Percentiles rank a stretch among this genome's conserved stretches.
These are phyloP conservation scores for Candida maris DNA, from an alignment of 805 yeast species.

Conservation along the genomic window DNA sequence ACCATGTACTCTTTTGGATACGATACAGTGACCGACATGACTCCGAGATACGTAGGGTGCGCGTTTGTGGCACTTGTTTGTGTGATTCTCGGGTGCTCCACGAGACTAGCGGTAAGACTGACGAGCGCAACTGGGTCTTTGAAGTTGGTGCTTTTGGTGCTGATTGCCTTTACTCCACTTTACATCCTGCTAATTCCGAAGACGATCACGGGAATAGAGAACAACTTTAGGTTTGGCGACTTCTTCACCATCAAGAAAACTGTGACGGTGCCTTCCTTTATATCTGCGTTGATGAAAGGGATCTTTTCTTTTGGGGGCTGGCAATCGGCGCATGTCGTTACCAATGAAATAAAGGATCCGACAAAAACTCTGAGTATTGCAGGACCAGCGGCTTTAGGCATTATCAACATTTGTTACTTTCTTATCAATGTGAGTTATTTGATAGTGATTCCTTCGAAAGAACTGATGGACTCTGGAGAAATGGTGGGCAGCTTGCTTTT, in stretches of 20 bases:
- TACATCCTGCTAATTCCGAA: conserved; percentile 53
- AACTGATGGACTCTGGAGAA: conserved; percentile 42
- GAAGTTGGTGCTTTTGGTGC: conserved; percentile 50
- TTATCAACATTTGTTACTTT: conserved; percentile 43
- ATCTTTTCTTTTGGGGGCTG: conserved; percentile 52
- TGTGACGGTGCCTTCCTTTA: conserved; percentile 40
- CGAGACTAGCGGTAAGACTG: conserved; percentile 53
- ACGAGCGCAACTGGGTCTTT: conserved; percentile 63
- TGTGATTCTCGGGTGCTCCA: conserved; percentile 54
- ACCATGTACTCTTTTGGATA: conserved; percentile 42
- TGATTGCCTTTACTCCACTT: conserved; percentile 56
- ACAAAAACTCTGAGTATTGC: conserved; percentile 48
- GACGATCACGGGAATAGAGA: conserved; percentile 40
- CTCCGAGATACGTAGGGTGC: conserved; percentile 42
- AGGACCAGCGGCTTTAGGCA: conserved; percentile 44
- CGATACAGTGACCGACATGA: conserved; percentile 35
- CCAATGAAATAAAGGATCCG: conserved; percentile 55
- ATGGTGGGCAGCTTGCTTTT: conserved; percentile 51
- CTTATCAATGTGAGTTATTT: conserved; percentile 49
- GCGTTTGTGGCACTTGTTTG: conserved; percentile 34
- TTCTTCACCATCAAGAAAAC: conserved; percentile 27
- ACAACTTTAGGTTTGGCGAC: conserved; percentile 34
- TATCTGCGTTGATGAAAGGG: conserved; percentile 50
- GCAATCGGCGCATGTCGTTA: conserved; percentile 51
- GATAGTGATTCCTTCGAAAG: conserved; percentile 47